These are phyloP conservation scores for Saksenaea vasiformis DNA, from an alignment of 371 early-diverging fungal genomes.

Conservation along the genomic window DNA sequence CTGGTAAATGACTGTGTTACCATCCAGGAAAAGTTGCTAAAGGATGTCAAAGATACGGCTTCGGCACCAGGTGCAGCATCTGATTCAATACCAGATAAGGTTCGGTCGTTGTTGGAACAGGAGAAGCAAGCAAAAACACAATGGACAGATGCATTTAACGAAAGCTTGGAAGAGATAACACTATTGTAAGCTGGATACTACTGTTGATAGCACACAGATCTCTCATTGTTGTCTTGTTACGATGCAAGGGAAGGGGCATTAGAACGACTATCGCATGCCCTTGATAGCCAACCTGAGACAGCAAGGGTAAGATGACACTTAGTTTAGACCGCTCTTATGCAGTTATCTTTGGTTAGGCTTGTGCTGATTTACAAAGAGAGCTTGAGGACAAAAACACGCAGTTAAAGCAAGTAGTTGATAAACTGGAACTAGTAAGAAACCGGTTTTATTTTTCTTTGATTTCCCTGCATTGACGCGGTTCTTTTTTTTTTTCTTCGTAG, in stretches of 20 bases:
- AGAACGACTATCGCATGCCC: neutral
- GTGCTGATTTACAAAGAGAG: neutral
- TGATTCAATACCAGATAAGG: neutral
- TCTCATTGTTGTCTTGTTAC: too few species aligned
- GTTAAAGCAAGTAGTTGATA: neutral
- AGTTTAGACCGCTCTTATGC: neutral
- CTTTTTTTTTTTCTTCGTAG: neutral
- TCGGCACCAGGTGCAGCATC: neutral
- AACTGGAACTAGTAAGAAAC: neutral
- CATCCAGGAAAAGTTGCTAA: neutral
- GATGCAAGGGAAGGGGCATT: neutral
- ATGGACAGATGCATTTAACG: neutral
- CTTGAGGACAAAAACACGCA: neutral
- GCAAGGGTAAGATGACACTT: neutral
- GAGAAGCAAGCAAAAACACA: neutral
- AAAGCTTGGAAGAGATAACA: neutral
- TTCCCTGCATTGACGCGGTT: neutral
- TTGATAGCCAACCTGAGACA: neutral
- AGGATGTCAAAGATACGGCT: neutral
- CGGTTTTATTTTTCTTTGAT: neutral
- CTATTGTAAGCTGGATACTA: slow-evolving; percentile 6
- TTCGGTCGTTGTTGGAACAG: neutral
- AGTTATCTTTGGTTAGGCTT: neutral
- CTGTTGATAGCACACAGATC: neutral
- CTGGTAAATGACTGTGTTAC: neutral